These are phyloP conservation scores for Actinidia chinensis DNA, from an alignment of 179 eudicot species.

Conservation along the genomic window DNA sequence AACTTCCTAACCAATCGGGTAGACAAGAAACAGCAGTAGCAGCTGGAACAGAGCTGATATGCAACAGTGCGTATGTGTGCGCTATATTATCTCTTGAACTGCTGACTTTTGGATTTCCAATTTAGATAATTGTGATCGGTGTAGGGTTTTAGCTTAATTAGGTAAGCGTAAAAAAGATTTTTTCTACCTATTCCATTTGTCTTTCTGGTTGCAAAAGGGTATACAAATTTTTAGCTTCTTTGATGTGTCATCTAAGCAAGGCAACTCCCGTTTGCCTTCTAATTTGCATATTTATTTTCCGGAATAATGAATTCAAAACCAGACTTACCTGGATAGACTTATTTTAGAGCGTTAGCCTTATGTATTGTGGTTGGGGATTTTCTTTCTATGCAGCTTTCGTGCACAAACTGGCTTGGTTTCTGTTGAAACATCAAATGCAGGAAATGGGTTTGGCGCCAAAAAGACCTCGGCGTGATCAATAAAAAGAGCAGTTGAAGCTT, in stretches of 20 bases:
- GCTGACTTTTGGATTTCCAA: neutral
- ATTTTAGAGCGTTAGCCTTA: neutral
- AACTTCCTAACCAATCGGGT: no score
- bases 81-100: no score
- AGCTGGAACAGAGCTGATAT: no score
- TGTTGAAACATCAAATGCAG: conserved; percentile 78
- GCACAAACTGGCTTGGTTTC: conserved; percentile 76
- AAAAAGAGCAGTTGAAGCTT: conserved; percentile 40
- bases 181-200: neutral
- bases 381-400: conserved; percentile 60
- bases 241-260: no score
- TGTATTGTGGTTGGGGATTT: neutral
- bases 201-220: neutral
- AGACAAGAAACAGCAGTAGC: no score
- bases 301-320: neutral
- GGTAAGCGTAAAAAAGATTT: neutral
- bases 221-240: no score
- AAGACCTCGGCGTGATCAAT: conserved; percentile 25
- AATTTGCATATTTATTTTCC: neutral
- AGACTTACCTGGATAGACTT: neutral
- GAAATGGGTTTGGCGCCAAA: conserved; percentile 65
- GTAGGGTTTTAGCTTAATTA: neutral
- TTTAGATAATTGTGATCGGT: neutral
- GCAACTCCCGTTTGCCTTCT: neutral
- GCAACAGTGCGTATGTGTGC: no score